Evolutionary conservation across 2,329 filamentous ascomycete genomes (phyloP).

Genomic region (Ceratocystis colombiana): DNA sequence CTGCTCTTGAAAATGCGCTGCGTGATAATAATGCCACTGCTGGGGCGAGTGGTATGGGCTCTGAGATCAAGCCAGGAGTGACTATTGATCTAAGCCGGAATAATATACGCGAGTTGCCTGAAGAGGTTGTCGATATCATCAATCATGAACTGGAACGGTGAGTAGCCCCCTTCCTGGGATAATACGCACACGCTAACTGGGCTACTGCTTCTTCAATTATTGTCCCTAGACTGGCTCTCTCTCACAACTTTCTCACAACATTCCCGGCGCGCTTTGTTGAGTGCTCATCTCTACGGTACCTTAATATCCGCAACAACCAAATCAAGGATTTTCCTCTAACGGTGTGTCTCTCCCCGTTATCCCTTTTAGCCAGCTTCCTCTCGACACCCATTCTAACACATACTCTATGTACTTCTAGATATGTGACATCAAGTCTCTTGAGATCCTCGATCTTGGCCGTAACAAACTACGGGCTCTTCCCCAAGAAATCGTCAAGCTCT

Average conservation of each 20-base stretch:
- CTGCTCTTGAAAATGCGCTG: conserved; percentile 57
- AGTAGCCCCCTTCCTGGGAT: conserved; percentile 25
- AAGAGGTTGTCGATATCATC: conserved; percentile 65
- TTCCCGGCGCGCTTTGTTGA: conserved; percentile 63
- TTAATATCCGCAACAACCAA: conserved; percentile 69
- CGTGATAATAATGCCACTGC: conserved; percentile 56
- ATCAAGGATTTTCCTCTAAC: conserved; percentile 53
- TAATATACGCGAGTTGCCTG: conserved; percentile 59
- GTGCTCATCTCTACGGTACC: conserved; percentile 66
- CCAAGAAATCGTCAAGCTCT: conserved; percentile 66
- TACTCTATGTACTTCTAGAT: conserved; percentile 46
- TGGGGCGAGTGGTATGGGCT: conserved; percentile 47
- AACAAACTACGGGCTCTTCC: conserved; percentile 75
- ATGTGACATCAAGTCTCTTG: conserved; percentile 72
- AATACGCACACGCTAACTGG: conserved; percentile 1
- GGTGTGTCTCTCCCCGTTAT: conserved; percentile 34
- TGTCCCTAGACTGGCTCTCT: conserved; percentile 56
- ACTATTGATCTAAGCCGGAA: conserved; percentile 71
- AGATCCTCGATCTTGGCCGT: conserved; percentile 84
- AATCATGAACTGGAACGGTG: conserved; percentile 64
- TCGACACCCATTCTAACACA: not conserved
- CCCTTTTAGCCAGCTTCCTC: not conserved
- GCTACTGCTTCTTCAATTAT: not conserved
- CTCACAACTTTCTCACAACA: conserved; percentile 65
- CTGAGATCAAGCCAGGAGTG: conserved; percentile 55